Evolutionary conservation across 2,329 filamentous ascomycete genomes (phyloP).

Genomic region (Fusarium tuaranense): DNA sequence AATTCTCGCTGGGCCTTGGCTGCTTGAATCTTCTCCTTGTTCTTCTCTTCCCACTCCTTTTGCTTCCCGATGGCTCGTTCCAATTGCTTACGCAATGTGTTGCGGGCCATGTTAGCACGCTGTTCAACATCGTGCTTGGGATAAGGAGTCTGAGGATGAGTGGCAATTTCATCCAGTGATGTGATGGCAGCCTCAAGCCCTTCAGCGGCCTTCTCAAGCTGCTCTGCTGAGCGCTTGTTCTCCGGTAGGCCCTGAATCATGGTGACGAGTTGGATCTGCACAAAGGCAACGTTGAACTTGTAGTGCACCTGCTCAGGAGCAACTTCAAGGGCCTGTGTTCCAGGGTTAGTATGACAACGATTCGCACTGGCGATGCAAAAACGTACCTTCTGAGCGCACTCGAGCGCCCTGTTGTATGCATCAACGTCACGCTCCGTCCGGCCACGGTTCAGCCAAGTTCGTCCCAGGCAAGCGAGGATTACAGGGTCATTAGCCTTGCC

Average conservation of each 20-base stretch:
- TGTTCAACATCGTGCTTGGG: conserved; percentile 91
- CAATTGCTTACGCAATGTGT: conserved; percentile 93
- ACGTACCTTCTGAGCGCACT: conserved; percentile 72
- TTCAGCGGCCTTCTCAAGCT: conserved; percentile 82
- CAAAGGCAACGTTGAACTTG: conserved; percentile 98
- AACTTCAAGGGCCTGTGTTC: conserved; percentile 74
- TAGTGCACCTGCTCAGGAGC: conserved; percentile 89
- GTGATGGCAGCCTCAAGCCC: conserved; percentile 90
- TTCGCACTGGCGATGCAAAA: not conserved
- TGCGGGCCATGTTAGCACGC: conserved; percentile 95
- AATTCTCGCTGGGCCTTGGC: conserved; percentile 84
- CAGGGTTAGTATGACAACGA: conserved; percentile 19
- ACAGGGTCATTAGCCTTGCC: conserved; percentile 78
- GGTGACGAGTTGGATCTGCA: conserved; percentile 93
- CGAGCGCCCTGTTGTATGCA: conserved; percentile 67
- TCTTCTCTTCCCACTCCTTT: conserved; percentile 91
- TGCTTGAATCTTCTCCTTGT: conserved; percentile 86
- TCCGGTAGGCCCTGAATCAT: conserved; percentile 81
- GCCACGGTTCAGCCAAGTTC: conserved; percentile 87
- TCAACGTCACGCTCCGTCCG: conserved; percentile 71
- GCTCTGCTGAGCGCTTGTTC: conserved; percentile 79
- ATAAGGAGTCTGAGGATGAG: conserved; percentile 80
- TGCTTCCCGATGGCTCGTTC: conserved; percentile 87
- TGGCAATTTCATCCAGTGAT: conserved; percentile 72
- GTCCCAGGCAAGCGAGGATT: conserved; percentile 86